phyloP scores from a whole-genome alignment of 2,329 filamentous ascomycete genomes.

The Tolypocladium tropicale region DNA sequence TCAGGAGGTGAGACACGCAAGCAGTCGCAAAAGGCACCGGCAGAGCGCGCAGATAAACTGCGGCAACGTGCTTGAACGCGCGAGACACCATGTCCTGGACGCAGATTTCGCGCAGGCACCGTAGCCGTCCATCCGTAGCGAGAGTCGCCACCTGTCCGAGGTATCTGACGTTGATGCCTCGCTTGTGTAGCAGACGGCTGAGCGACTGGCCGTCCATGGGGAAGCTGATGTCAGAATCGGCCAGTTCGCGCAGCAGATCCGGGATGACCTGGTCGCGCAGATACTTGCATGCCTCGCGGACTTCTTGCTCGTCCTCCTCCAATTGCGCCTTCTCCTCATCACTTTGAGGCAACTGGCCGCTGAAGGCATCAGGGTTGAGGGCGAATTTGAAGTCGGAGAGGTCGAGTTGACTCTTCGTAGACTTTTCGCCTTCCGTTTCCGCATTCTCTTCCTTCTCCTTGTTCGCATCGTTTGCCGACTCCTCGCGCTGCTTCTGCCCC shows the following conservation, averaged over 20 bases:
- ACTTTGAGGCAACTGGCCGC: conserved; percentile 80
- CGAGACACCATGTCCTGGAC: conserved; percentile 91
- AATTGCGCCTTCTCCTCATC: conserved; percentile 81
- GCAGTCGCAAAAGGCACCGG: conserved; percentile 71
- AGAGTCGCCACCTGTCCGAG: conserved; percentile 73
- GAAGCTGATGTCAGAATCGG: conserved; percentile 89
- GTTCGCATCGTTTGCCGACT: conserved; percentile 23
- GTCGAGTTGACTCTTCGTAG: conserved; percentile 56
- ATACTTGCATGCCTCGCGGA: conserved; percentile 72
- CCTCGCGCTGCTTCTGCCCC: conserved; percentile 21
- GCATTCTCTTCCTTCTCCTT: conserved; percentile 23
- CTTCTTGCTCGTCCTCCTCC: conserved; percentile 76
- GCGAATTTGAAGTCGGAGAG: conserved; percentile 79
- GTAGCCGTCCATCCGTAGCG: conserved; percentile 59
- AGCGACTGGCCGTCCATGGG: conserved; percentile 97
- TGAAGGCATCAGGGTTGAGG: conserved; percentile 92
- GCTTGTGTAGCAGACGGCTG: conserved; percentile 82
- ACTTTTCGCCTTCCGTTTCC: conserved; percentile 23
- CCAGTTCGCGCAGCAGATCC: conserved; percentile 75
- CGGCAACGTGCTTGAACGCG: conserved; percentile 86
- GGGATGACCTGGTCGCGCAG: conserved; percentile 71
- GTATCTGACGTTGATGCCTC: conserved; percentile 94
- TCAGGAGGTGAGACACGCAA: conserved; percentile 78
- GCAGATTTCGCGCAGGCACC: conserved; percentile 66
- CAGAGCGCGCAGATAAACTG: conserved; percentile 67